Evolutionary conservation across 108 stramenopile genomes (phyloP).

Genomic region (Fragilariopsis cylindrus): DNA sequence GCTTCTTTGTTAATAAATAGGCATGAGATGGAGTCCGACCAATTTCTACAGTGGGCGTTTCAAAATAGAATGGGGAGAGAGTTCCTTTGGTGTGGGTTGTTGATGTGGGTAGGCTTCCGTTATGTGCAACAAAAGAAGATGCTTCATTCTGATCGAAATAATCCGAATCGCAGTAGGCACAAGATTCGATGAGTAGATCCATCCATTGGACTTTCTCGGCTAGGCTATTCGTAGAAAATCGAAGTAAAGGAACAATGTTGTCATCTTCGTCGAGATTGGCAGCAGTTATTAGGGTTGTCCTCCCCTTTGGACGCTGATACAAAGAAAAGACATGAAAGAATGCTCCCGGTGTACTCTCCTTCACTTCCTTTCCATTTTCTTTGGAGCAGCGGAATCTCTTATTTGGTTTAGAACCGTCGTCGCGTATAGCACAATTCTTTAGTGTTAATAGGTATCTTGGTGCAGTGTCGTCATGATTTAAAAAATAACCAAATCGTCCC

Average conservation of each 20-base stretch:
- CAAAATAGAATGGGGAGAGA: conserved; percentile 54
- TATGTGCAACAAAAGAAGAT: background rate
- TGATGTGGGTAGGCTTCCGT: conserved; percentile 29
- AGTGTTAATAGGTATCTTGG: conserved; percentile 68
- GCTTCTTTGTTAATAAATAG: too few species aligned
- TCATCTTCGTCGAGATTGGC: conserved; percentile 37
- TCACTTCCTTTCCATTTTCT: conserved; percentile 8
- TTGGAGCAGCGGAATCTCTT: conserved; percentile 17
- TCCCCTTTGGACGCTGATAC: conserved; percentile 45
- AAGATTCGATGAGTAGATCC: conserved; percentile 61
- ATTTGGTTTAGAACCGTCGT: conserved; percentile 77
- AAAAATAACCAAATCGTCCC: conserved; percentile 65
- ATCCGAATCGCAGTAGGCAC: conserved; percentile 77
- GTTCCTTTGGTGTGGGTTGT: conserved; percentile 52
- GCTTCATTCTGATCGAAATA: conserved; percentile 49
- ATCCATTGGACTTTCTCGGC: conserved; percentile 82
- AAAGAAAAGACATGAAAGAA: conserved; percentile 84
- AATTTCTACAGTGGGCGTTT: conserved; percentile 19
- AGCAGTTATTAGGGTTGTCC: background rate
- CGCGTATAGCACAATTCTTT: conserved; percentile 78
- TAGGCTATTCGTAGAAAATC: conserved; percentile 69
- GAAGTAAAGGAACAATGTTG: conserved; percentile 69
- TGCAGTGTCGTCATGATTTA: conserved; percentile 47
- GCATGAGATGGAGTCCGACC: background rate
- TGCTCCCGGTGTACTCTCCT: conserved; percentile 42